Evolutionary conservation across 1,284 basidiomycete genomes (phyloP).

Genomic region (Schizophyllum amplum): DNA sequence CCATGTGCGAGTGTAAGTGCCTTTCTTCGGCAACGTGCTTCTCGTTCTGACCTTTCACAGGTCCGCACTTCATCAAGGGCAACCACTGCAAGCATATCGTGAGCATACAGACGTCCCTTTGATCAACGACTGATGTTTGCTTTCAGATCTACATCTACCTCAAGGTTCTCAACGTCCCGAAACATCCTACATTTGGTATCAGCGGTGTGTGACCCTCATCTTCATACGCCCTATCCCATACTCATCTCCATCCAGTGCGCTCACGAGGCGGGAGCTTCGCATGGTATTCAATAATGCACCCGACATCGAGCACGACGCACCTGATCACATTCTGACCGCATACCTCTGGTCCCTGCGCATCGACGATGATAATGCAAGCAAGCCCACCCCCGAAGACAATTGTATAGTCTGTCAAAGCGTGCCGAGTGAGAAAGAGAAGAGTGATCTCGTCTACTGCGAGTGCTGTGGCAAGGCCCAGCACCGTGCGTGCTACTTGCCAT

Average conservation of each 20-base stretch:
- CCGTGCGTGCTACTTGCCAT: neutral
- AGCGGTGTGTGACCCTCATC: neutral
- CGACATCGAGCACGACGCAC: neutral
- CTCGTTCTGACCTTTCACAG: neutral
- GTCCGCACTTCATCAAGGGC: neutral
- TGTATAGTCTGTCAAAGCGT: neutral
- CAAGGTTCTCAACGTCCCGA: neutral
- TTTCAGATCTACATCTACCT: neutral
- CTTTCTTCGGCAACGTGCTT: neutral
- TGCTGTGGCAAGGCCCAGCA: neutral
- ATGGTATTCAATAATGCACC: neutral
- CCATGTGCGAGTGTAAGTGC: neutral
- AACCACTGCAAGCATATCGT: neutral
- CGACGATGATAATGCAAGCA: neutral
- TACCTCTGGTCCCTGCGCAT: neutral
- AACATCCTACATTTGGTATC: neutral
- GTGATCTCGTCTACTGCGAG: neutral
- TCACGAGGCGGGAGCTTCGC: neutral
- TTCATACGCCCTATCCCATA: neutral
- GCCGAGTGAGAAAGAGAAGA: neutral
- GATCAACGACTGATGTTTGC: neutral
- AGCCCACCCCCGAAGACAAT: neutral
- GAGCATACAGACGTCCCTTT: neutral
- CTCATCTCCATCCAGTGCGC: neutral
- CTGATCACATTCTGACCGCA: neutral